Percentiles rank a stretch among this genome's conserved stretches.
Evolutionary conservation across 1,139 yeast species (phyloP).

Genomic region (Scheffersomyces titani): DNA sequence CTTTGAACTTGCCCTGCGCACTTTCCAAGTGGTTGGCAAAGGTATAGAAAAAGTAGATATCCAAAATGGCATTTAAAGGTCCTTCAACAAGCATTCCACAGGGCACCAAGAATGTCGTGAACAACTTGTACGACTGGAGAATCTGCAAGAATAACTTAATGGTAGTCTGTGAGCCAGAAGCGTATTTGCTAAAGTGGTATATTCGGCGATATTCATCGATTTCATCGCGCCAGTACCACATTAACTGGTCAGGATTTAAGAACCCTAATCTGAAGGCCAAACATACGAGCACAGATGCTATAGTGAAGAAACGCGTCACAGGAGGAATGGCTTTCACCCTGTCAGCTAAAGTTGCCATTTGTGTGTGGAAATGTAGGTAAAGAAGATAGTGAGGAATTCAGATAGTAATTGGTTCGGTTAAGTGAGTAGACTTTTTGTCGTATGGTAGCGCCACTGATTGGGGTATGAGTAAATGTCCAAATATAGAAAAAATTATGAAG

Average conservation of each 20-base stretch:
- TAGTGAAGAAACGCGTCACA: conserved; percentile 48
- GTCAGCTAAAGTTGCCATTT: conserved; percentile 23
- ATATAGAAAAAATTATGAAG: not conserved
- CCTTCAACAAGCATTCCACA: conserved; percentile 32
- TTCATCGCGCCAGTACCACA: conserved; percentile 4
- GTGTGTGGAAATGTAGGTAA: not conserved
- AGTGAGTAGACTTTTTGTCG: too few relatives aligned
- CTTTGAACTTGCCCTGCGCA: conserved; percentile 48
- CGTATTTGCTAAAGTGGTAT: not conserved
- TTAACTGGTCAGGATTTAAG: conserved; percentile 12
- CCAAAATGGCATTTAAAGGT: conserved; percentile 43
- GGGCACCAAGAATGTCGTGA: conserved; percentile 52
- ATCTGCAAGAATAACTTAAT: conserved; percentile 3
- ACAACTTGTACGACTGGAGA: conserved; percentile 43
- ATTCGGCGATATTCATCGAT: not conserved
- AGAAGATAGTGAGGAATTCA: not conserved
- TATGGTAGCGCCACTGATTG: not conserved
- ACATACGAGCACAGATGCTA: conserved; percentile 34
- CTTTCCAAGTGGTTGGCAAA: conserved; percentile 58
- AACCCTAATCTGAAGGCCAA: conserved; percentile 4
- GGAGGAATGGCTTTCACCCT: conserved; percentile 43
- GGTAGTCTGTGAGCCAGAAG: not conserved
- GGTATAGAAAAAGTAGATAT: conserved; percentile 57
- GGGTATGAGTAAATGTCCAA: not conserved
- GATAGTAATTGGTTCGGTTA: not conserved